Conservation (phyloP, 352 stramenopile species). For the Pythium grandisporangium region DNA sequence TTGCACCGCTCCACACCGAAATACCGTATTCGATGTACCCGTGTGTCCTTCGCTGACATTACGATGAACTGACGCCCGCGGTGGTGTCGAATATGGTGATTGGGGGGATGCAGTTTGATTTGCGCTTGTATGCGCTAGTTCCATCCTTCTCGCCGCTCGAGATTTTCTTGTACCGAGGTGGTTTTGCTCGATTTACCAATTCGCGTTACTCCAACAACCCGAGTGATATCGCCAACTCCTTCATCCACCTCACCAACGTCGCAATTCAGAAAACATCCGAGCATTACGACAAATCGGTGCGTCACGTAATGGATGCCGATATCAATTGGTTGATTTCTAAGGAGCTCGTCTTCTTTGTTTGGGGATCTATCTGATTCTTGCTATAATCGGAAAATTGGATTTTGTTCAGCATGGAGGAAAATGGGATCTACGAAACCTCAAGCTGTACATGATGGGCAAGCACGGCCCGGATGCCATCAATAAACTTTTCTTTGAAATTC, state of each 20-base stretch:
- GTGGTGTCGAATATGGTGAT: too few species aligned
- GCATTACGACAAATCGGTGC: conserved; percentile 87
- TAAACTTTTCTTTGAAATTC: conserved; percentile 87
- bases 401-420: conserved; percentile 89
- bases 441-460: conserved; percentile 88
- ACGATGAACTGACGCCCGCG: background rate
- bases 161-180: conserved; percentile 88
- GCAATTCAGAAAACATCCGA: conserved; percentile 93
- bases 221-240: conserved; percentile 86
- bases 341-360: background rate
- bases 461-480: conserved; percentile 73
- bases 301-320: too few species aligned
- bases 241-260: conserved; percentile 93
- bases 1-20: too few species aligned
- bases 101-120: conserved; percentile 66
- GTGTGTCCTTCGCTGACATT: background rate
- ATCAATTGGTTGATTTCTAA: too few species aligned
- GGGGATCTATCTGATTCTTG: background rate
- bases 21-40: too few species aligned
- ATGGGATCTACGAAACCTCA: conserved; percentile 88
- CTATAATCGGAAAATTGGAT: too few species aligned
- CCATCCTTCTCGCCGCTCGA: conserved; percentile 88
- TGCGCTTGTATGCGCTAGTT: conserved; percentile 90
- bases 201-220: conserved; percentile 86
- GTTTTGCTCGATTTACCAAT: conserved; percentile 90